Evolutionary conservation across 1,139 yeast genomes (phyloP), one percentile per base, ranked within the genome.

Genomic region (Lodderomyces metapsilosis): DNA sequence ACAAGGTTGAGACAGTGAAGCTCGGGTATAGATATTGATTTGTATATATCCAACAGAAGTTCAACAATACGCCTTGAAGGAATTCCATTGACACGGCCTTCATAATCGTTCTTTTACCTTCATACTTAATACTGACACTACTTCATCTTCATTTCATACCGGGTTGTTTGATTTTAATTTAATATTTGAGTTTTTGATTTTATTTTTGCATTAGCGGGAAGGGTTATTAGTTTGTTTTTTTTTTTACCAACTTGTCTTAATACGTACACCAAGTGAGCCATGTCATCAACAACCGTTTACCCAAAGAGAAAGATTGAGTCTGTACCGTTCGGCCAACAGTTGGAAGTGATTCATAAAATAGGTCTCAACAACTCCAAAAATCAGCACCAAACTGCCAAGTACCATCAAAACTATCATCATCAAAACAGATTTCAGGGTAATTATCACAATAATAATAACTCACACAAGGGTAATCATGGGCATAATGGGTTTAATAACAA

Each of bases 321-420:
- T 30, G 52, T 56, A 23, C 64, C 73, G 3, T 68, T 68, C 50
- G 54, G 48, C 39, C 46, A 49, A 35, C 73, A 67, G 46, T 42
- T 63, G 16, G 69, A 64, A 33, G 35, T 49, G 17, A 60, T 66
- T 33, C 58, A 61, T 22, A 49, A 45, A 16, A 43, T 54, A 4
- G 32, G 39, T 38, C 30, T 39, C 30, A 45, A 37, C 38, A 37
- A 43, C 18, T 40, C 55, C 11, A 51, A 52, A 35, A 49, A 46
- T 12, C 45, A 41, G 40, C 46, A 49, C 33, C 40, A 37, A 31
- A 37, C 21, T 30, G 22, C 32, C 11, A 28, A 22, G 32, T 44
- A 43, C 34, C 41, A 46, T 22, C 46, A 47, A 17, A 44, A 39
- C 20, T 22, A 34, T 21, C 36, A 32, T 21, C 21, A 34, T 22